A percentile compares a stretch with the other conserved stretches of the same genome.
These are phyloP conservation scores for Globomyces sp. DNA, from an alignment of 371 early-diverging fungal species.

Conservation along the genomic window DNA sequence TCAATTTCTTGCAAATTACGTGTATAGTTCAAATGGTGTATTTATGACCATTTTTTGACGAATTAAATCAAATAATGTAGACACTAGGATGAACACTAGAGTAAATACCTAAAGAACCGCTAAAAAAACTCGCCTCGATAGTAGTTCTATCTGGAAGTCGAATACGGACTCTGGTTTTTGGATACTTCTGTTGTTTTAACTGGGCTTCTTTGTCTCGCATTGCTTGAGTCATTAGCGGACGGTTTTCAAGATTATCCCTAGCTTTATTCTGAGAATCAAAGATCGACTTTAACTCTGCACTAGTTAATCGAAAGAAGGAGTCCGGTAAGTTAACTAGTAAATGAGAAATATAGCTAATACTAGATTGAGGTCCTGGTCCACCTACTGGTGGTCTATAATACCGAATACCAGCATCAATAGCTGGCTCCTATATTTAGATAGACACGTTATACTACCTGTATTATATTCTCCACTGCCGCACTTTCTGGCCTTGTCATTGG, in stretches of 20 bases:
- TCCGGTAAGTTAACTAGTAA: slow-evolving; percentile 51
- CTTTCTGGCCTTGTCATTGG: not conserved
- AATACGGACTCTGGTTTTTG: slow-evolving; percentile 57
- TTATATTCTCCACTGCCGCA: not conserved
- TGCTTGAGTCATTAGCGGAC: slow-evolving; percentile 53
- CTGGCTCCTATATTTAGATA: not conserved
- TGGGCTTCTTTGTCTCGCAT: slow-evolving; percentile 54
- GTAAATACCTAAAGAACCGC: slow-evolving; percentile 35
- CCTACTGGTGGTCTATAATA: not conserved
- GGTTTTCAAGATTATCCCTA: slow-evolving; percentile 33
- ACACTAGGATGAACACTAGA: slow-evolving; percentile 5
- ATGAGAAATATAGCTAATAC: not conserved
- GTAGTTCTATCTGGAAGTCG: slow-evolving; percentile 53
- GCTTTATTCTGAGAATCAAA: slow-evolving; percentile 33
- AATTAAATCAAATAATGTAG: slow-evolving; percentile 19
- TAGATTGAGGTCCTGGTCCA: not conserved
- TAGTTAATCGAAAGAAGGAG: slow-evolving; percentile 54
- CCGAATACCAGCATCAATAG: not conserved
- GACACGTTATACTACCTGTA: not conserved
- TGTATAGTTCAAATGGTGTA: slow-evolving; percentile 1
- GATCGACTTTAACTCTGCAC: slow-evolving; percentile 46
- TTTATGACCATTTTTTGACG: not conserved
- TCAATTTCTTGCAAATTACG: slow-evolving; percentile 22
- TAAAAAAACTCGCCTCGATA: slow-evolving; percentile 51
- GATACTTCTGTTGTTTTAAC: slow-evolving; percentile 41